Evolutionary conservation across 768 basidiomycete species (phyloP), one percentile per base, ranked within the genome.

Genomic region (Tricholoma terreum): DNA sequence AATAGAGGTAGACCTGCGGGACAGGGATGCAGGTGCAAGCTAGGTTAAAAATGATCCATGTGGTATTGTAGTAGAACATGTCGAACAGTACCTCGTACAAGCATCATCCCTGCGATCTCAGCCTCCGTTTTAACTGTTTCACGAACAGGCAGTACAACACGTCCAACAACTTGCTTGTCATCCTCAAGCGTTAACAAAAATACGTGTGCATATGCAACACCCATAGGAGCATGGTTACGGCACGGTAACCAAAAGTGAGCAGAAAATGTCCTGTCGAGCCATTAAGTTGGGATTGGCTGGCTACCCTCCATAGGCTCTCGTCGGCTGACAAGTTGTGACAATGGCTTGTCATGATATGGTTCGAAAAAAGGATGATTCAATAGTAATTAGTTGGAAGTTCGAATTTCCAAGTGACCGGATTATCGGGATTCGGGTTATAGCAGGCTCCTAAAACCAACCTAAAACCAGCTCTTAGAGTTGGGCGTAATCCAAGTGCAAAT

Each of bases 1-100:
- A 51, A 48, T 60, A 49, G 54, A 61, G 60, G 49, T 61, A 54
- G 14, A 65, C 46, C 48, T 43, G 21, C 19, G 64, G 62, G 35
- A 62, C 60, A 35, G 64, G 64, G 43, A 65, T 63, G n/a, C n/a
- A n/a, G n/a, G n/a, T n/a, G n/a, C n/a, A n/a, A n/a, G n/a, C n/a
- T n/a, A n/a, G n/a, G n/a, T n/a, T n/a, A n/a, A n/a, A n/a, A n/a
- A n/a, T n/a, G n/a, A n/a, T n/a, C n/a, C n/a, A n/a, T n/a, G n/a
- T n/a, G n/a, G n/a, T n/a, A n/a, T n/a, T n/a, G n/a, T n/a, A n/a
- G n/a, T n/a, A n/a, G n/a, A n/a, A n/a, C n/a, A n/a, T n/a, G n/a
- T n/a, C n/a, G n/a, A n/a, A n/a, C n/a, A n/a, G n/a, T n/a, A n/a
- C n/a, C n/a, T n/a, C n/a, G n/a, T n/a, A n/a, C n/a, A n/a, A 30